Percentiles rank a stretch among this genome's conserved stretches.
Conservation (phyloP, 495 filamentous ascomycete genomes). For the Trichoderma parareesei region DNA sequence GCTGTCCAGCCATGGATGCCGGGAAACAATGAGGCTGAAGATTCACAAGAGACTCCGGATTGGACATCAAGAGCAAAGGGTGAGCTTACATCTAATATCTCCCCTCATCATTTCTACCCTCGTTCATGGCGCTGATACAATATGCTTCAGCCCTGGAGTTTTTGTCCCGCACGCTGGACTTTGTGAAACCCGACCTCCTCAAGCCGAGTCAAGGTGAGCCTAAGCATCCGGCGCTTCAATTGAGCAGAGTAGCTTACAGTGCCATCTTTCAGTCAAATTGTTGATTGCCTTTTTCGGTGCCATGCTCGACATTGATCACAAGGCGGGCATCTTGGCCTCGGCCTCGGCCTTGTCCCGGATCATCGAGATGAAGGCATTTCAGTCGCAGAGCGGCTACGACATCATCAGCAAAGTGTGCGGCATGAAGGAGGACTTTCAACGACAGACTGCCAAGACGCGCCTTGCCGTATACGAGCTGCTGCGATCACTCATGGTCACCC, state of each 20-base stretch:
- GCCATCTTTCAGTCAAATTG: slow-evolving; percentile 20
- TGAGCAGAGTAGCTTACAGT: neutral
- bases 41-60: slow-evolving; percentile 10
- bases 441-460: slow-evolving; percentile 36
- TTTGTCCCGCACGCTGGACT: slow-evolving; percentile 35
- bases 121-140: neutral
- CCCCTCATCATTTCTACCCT: neutral
- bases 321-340: slow-evolving; percentile 40
- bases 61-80: slow-evolving; percentile 12
- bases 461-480: slow-evolving; percentile 41
- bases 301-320: slow-evolving; percentile 43
- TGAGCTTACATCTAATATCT: neutral
- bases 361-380: slow-evolving; percentile 36
- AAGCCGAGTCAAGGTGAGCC: slow-evolving; percentile 16
- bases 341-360: slow-evolving; percentile 37
- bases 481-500: slow-evolving; percentile 27
- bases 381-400: slow-evolving; percentile 29
- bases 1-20: slow-evolving; percentile 42
- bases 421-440: slow-evolving; percentile 39
- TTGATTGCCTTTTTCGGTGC: slow-evolving; percentile 41
- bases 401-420: slow-evolving; percentile 36
- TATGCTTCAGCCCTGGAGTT: slow-evolving; percentile 38
- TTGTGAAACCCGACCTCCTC: slow-evolving; percentile 27
- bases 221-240: neutral
- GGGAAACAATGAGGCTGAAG: slow-evolving; percentile 1